Evolutionary conservation across 805 yeast genomes (phyloP).

Genomic region (Nakazawaea populi): DNA sequence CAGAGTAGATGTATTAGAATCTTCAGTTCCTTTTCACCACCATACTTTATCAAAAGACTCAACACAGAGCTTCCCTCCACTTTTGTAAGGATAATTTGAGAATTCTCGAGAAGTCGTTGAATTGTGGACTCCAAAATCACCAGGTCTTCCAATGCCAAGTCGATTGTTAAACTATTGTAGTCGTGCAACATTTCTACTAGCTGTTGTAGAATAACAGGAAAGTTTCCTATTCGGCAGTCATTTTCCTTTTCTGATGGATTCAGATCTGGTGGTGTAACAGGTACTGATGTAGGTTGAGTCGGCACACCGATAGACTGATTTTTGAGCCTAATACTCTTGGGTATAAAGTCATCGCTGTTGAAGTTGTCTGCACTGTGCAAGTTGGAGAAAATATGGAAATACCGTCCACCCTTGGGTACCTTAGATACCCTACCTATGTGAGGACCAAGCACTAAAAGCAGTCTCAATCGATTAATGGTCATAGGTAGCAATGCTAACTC

Average conservation of each 20-base stretch:
- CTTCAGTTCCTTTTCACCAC: not conserved
- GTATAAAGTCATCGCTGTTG: not conserved
- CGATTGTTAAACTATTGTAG: not conserved
- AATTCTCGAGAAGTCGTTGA: not conserved
- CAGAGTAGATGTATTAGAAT: not conserved
- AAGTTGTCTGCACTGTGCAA: not conserved
- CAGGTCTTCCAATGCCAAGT: not conserved
- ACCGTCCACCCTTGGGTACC: not conserved
- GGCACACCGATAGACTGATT: not conserved
- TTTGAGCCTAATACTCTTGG: not conserved
- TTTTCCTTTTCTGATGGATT: not conserved
- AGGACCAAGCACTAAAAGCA: not conserved
- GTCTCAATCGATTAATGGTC: not conserved
- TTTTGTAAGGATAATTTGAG: not conserved
- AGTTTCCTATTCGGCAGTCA: not conserved
- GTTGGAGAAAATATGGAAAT: not conserved
- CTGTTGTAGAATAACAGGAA: not conserved
- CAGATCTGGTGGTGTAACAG: not conserved
- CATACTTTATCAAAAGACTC: not conserved
- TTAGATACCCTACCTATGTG: too few relatives aligned
- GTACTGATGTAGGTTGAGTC: not conserved
- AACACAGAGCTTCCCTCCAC: not conserved
- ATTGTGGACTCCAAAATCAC: slow-evolving; percentile 3
- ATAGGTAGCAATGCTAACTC: not conserved
- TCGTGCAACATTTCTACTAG: not conserved